Percentiles rank a stretch among this genome's conserved stretches.
Conservation (phyloP, 192 early-diverging fungal genomes). For the Coemansia sp. region DNA sequence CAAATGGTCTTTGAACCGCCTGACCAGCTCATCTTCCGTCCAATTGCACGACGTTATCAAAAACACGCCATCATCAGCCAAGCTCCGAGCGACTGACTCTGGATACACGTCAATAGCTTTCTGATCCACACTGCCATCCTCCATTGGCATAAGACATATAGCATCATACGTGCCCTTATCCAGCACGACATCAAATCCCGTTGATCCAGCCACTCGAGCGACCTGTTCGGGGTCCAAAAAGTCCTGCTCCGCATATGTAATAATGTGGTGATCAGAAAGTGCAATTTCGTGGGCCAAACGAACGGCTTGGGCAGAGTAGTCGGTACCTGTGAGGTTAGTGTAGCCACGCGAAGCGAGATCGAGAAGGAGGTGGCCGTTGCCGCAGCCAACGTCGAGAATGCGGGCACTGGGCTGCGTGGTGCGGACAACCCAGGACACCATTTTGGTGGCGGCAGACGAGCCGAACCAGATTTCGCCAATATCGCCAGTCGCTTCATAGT, state of each 20-base stretch:
- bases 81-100: constrained; percentile 59
- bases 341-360: constrained; percentile 71
- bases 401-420: constrained; percentile 20
- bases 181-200: constrained; percentile 61
- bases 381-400: constrained; percentile 87
- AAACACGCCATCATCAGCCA: constrained; percentile 60
- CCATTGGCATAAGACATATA: constrained; percentile 66
- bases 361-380: constrained; percentile 88
- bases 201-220: constrained; percentile 23
- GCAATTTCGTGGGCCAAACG: constrained; percentile 69
- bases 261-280: background rate
- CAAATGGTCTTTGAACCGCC: constrained; percentile 55
- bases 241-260: constrained; percentile 61
- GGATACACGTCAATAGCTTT: constrained; percentile 57
- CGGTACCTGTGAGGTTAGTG: constrained; percentile 74
- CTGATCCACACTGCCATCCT: constrained; percentile 47
- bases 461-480: constrained; percentile 95
- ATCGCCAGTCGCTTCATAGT: constrained; percentile 81
- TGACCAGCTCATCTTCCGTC: constrained; percentile 83
- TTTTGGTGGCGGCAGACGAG: constrained; percentile 76
- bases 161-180: constrained; percentile 97
- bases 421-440: constrained; percentile 81
- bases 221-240: constrained; percentile 58
- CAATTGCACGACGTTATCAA: constrained; percentile 95
- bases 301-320: constrained; percentile 81